Conservation (phyloP, 2,329 filamentous ascomycete genomes). For the Plenodomus biglobosus region DNA sequence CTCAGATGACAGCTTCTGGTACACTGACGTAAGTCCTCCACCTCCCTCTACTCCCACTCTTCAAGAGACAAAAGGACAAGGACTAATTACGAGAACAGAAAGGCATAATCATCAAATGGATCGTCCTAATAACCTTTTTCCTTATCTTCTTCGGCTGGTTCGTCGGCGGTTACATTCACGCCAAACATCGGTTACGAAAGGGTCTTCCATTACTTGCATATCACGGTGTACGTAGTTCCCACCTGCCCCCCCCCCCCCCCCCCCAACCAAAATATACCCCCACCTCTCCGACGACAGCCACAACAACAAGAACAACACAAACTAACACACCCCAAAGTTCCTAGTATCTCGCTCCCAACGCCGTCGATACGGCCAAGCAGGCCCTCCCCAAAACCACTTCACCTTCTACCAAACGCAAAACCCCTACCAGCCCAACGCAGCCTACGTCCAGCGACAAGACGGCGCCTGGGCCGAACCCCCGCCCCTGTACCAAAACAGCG, state of each 20-base stretch:
- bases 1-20: constrained; percentile 38
- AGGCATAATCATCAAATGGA: constrained; percentile 70
- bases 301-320: too few relatives aligned
- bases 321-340: constrained; percentile 34
- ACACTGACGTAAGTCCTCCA: constrained; percentile 28
- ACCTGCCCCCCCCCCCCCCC: not conserved
- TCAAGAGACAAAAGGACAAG: not conserved
- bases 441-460: constrained; percentile 31
- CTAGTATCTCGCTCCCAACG: constrained; percentile 46
- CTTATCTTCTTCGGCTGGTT: constrained; percentile 63
- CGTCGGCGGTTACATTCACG: constrained; percentile 69
- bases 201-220: constrained; percentile 68
- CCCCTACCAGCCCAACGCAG: constrained; percentile 14
- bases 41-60: not conserved
- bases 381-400: constrained; percentile 41
- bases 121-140: constrained; percentile 65
- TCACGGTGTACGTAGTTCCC: constrained; percentile 55
- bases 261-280: not conserved
- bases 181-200: constrained; percentile 64
- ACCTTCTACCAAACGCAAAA: constrained; percentile 42
- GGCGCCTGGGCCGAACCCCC: constrained; percentile 38
- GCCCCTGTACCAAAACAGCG: constrained; percentile 37
- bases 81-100: constrained; percentile 48
- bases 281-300: not conserved
- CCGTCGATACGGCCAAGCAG: constrained; percentile 32